Evolutionary conservation across 768 basidiomycete species (phyloP), one percentile per base, ranked within the genome.

Genomic region (Kwoniella sp.): DNA sequence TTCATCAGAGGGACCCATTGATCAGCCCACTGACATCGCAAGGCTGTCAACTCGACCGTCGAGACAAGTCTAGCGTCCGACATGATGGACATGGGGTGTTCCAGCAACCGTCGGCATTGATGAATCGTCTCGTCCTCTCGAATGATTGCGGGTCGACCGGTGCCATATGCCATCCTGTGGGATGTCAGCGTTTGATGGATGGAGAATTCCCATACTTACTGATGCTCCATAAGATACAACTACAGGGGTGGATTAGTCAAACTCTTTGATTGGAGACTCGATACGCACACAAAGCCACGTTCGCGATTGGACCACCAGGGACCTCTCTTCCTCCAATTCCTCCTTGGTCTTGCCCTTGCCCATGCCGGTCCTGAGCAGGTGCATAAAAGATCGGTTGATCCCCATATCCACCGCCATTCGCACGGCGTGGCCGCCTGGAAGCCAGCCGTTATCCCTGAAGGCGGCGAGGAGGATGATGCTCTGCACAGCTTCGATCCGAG

Each of bases 401-500:
- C 87, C 89, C 46, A 92, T 78, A 69, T 96, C 92, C 79, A 95
- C 84, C 33, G 89, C 91, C 88, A 96, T 91, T 44, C 91, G 82
- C 8, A 95, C 89, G n/a, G 92, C 92, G 75, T 95, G 92, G 15
- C 75, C 90, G 9, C 89, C 88, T 60, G 86, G 89, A 29, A 95
- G 73, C 90, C 90, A 92, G n/a, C 89, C 89, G 63, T 89, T 89
- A 61, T 92, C 89, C 15, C 88, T 90, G 86, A 89, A 96, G 5
- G 90, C 89, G 29, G 91, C 87, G 17, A 93, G 84, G 44, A 95
- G 79, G 52, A 92, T 87, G 87, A 90, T 93, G 8, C 89, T 86
- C 71, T 92, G 91, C 19, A 95, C 84, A 4, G 88, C 89, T 75
- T 96, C 91, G 56, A 83, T 80, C 28, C 89, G 80, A 12, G 40